Base-by-base conservation (phyloP, 768 basidiomycete species). In the Rubroboletus pulcherrimus region DNA sequence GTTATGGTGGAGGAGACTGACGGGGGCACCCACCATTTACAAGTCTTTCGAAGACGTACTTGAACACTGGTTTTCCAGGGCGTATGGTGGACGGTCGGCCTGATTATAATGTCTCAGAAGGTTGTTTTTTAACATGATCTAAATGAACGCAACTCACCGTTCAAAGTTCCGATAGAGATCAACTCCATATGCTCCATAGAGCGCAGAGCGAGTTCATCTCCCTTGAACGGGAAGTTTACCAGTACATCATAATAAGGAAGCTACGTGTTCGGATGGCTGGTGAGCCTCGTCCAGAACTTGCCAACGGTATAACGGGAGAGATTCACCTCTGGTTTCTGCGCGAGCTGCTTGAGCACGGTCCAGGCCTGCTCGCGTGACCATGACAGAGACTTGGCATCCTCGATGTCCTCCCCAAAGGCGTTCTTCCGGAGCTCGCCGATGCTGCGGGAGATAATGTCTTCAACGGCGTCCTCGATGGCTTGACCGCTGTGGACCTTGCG, bases 351-450 rank as follows among this genome's bases (percentile, higher is more conserved):
- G 51, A 98, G 76, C 15, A 98, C 75, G 19, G 77, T 79, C 93
- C 94, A 98, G 0, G 84, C 93, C 66, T 98, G 93, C 57, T 92
- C 87, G 44, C 87, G 78, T 5, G 85, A 79, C 97, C 97, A 99
- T 0, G 84, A 77, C 38, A 96, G 71, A 44, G 66, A 76, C 71
- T 93, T 94, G 3, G 89, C 88, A 64, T 97, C 95, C 52, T 96
- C 93, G 1, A 77, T 71, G 65, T 97, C 95, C 60, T 97, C 94
- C 0, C 94, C 96, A 66, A 98, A 99, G 0, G 91, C 91, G 45
- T 82, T 87, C 78, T 98, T 98, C 45, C 90, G 78, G 48, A 98
- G 74, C 68, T 97, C 94, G 34, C 84, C 79, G 10, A 93, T 83
- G 34, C 86, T 87, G 15, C 91, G 81, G 21, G 73, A 72, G 56